Conservation (phyloP, 1,139 yeast genomes). For the Saccharomycopsis phalli region DNA sequence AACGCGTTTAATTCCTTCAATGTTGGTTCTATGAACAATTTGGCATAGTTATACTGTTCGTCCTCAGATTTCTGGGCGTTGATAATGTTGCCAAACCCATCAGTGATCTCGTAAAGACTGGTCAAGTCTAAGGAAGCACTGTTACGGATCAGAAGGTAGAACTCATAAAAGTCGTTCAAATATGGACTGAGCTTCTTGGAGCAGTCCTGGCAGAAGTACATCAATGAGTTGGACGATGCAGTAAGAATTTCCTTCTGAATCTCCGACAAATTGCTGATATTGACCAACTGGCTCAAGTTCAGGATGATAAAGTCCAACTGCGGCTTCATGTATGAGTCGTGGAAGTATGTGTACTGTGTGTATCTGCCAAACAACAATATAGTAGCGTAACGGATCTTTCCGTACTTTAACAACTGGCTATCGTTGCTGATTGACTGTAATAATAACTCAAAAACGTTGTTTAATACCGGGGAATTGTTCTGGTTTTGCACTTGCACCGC, state of each 20-base stretch:
- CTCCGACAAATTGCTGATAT: conserved; percentile 14
- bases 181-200: conserved; percentile 55
- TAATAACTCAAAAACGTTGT: conserved; percentile 13
- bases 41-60: conserved; percentile 36
- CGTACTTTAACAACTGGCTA: conserved; percentile 7
- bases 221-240: conserved; percentile 90
- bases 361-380: conserved; percentile 89
- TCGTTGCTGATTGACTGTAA: conserved; percentile 6
- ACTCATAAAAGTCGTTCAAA: conserved; percentile 66
- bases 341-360: conserved; percentile 88
- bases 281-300: conserved; percentile 20
- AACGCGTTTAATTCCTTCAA: conserved; percentile 37
- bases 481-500: conserved; percentile 75
- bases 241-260: conserved; percentile 47
- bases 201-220: conserved; percentile 94
- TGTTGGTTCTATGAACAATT: conserved; percentile 64
- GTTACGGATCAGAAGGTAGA: conserved; percentile 56
- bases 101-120: conserved; percentile 72
- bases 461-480: conserved; percentile 36
- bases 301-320: conserved; percentile 69
- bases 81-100: conserved; percentile 84
- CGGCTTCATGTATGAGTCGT: conserved; percentile 72
- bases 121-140: conserved; percentile 45
- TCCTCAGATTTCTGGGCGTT: conserved; percentile 41
- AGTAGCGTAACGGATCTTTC: conserved; percentile 80